Conservation (phyloP, 2,329 filamentous ascomycete genomes). For the Ascochyta clinopodiicola region DNA sequence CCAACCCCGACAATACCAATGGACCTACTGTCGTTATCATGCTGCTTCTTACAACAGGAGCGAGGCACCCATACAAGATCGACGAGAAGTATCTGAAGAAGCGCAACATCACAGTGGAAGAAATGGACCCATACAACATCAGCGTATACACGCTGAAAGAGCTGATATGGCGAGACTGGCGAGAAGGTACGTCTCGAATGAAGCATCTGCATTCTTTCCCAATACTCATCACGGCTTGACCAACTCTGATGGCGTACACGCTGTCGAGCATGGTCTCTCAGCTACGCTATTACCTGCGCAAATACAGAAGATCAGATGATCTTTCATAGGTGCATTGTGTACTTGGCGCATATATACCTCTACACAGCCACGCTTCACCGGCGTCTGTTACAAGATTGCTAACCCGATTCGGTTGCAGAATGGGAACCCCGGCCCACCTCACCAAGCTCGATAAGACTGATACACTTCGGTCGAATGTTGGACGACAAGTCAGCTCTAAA, state of each 20-base stretch:
- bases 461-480: conserved; percentile 88
- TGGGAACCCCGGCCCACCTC: conserved; percentile 89
- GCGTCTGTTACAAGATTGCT: conserved; percentile 20
- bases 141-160: conserved; percentile 95
- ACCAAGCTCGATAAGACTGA: conserved; percentile 87
- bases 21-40: conserved; percentile 72
- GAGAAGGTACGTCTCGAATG: conserved; percentile 62
- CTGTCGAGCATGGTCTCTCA: background rate
- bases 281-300: conserved; percentile 3
- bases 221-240: background rate
- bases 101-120: conserved; percentile 77
- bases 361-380: conserved; percentile 18
- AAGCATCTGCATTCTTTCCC: background rate
- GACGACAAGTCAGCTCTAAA: conserved; percentile 86
- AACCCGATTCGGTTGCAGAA: conserved; percentile 55
- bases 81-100: conserved; percentile 85
- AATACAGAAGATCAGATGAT: conserved; percentile 12
- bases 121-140: conserved; percentile 83
- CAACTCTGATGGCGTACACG: background rate
- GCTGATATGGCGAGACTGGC: conserved; percentile 91
- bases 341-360: conserved; percentile 2
- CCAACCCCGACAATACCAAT: conserved; percentile 47
- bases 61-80: conserved; percentile 87
- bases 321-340: background rate
- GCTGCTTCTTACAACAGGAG: conserved; percentile 80